phyloP scores from a whole-genome alignment of 345 rosid species.

The Anastatica hierochuntica region DNA sequence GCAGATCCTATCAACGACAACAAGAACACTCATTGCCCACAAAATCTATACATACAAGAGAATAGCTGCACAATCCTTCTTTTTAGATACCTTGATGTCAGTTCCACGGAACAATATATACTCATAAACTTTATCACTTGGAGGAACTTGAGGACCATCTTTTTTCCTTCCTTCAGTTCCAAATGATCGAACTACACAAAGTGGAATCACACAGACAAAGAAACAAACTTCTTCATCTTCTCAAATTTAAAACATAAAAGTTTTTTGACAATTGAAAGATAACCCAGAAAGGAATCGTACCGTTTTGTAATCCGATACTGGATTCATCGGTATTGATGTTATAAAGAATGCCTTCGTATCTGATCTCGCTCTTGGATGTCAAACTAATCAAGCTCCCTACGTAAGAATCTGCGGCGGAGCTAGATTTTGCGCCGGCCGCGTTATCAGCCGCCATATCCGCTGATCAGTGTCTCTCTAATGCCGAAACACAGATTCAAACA shows the following conservation, averaged over 20 bases:
- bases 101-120: conserved; percentile 61
- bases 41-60: too few species aligned
- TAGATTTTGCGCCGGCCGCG: conserved; percentile 43
- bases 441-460: conserved; percentile 55
- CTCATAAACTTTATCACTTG: conserved; percentile 54
- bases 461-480: conserved; percentile 16
- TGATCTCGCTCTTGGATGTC: conserved; percentile 94
- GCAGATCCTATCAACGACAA: conserved; percentile 66
- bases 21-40: not conserved
- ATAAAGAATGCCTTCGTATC: conserved; percentile 89
- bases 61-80: not conserved
- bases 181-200: conserved; percentile 54
- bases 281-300: conserved; percentile 33
- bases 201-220: not conserved
- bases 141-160: conserved; percentile 54
- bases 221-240: too few species aligned
- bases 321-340: conserved; percentile 93
- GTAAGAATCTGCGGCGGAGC: conserved; percentile 80
- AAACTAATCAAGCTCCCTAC: conserved; percentile 93
- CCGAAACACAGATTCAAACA: too few species aligned
- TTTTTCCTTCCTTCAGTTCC: conserved; percentile 74
- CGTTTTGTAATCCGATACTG: conserved; percentile 85
- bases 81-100: conserved; percentile 49
- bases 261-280: too few species aligned
- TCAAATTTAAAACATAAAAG: too few species aligned